A percentile compares a stretch with the other conserved stretches of the same genome.
phyloP scores from a whole-genome alignment of 1,284 basidiomycete genomes.

The Pterulicium gracile region DNA sequence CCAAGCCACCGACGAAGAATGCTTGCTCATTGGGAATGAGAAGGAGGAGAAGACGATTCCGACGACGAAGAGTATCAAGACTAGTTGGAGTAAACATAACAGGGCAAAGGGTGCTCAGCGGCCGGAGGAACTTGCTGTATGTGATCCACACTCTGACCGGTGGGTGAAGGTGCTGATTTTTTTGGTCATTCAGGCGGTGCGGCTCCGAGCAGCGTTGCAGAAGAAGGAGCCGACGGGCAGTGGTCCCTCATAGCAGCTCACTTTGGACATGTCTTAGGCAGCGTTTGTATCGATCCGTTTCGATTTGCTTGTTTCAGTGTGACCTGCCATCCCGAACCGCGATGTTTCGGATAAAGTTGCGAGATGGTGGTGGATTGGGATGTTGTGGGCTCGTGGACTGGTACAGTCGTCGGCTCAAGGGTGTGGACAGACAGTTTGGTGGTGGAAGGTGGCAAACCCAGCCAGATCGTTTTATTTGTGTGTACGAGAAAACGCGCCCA shows the following conservation, averaged over 20 bases:
- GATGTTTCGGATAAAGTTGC: too few relatives aligned
- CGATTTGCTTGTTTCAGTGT: too few relatives aligned
- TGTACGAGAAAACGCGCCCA: too few relatives aligned
- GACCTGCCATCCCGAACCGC: too few relatives aligned
- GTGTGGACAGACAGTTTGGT: too few relatives aligned
- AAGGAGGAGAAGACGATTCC: conserved; percentile 21
- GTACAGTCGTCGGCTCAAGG: too few relatives aligned
- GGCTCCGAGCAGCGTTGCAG: conserved; percentile 46
- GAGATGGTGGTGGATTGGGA: too few relatives aligned
- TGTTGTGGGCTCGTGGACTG: too few relatives aligned
- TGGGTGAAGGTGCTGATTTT: conserved; percentile 14
- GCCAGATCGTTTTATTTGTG: too few relatives aligned
- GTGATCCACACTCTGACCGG: conserved; percentile 19
- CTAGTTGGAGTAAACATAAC: conserved; percentile 64
- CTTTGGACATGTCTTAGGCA: too few relatives aligned
- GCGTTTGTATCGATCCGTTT: too few relatives aligned
- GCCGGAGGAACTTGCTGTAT: conserved; percentile 70
- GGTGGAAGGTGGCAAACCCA: too few relatives aligned
- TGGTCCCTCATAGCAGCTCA: conserved; percentile 14
- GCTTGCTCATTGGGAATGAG: conserved; percentile 18
- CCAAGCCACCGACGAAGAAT: conserved; percentile 60
- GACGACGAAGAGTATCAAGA: conserved; percentile 29
- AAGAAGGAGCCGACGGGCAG: conserved; percentile 27
- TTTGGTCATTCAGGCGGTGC: conserved; percentile 29
- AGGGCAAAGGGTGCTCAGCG: conserved; percentile 76